These are phyloP conservation scores for Leccinum truebloodii DNA, from an alignment of 768 basidiomycete species.

Conservation along the genomic window DNA sequence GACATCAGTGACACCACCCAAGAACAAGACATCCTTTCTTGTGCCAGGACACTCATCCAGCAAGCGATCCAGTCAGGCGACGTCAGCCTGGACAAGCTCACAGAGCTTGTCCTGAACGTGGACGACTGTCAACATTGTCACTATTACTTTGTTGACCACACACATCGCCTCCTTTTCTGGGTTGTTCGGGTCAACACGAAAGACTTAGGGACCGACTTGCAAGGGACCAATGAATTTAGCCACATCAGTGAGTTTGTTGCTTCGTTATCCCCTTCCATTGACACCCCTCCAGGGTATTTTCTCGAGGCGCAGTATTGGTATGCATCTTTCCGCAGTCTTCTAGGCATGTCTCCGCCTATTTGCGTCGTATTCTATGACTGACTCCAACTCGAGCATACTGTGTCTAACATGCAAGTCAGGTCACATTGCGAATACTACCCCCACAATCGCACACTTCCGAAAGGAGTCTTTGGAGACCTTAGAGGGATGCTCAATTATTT, in stretches of 20 bases:
- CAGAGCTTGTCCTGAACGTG: constrained; percentile 16
- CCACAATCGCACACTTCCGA: constrained; percentile 4
- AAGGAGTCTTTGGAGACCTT: constrained; percentile 8
- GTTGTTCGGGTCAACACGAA: neutral
- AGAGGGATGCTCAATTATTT: constrained; percentile 19
- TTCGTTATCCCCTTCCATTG: neutral
- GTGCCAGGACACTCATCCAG: constrained; percentile 9
- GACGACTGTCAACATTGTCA: neutral
- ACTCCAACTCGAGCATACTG: neutral
- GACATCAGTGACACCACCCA: neutral
- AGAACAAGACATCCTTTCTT: constrained; percentile 2
- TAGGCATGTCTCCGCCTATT: neutral
- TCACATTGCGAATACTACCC: constrained; percentile 21
- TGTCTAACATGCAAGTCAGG: constrained; percentile 12
- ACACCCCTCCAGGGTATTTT: constrained; percentile 11
- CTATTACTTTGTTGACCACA: constrained; percentile 24
- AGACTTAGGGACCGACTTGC: constrained; percentile 2
- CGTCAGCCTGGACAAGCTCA: constrained; percentile 10
- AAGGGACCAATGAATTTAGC: constrained; percentile 3
- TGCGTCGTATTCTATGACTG: neutral
- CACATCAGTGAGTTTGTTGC: constrained; percentile 16
- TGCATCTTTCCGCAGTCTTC: neutral
- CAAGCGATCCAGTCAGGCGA: neutral
- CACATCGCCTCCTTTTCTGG: constrained; percentile 20
- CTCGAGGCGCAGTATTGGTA: constrained; percentile 19